Evolutionary conservation across 768 basidiomycete genomes (phyloP).

Genomic region (Mycena galericulata): DNA sequence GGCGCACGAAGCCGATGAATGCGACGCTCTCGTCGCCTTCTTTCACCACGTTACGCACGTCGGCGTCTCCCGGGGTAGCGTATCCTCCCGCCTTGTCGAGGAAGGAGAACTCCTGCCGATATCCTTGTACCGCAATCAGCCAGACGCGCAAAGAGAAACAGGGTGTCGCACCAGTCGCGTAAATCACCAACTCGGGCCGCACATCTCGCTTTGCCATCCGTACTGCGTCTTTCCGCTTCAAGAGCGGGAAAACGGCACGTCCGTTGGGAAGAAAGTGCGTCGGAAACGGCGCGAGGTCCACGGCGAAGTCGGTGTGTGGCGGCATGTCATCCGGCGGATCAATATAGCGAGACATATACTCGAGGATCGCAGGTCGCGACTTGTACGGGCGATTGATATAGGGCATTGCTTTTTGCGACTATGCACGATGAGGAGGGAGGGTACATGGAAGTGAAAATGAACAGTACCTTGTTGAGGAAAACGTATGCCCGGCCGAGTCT

Average conservation of each 20-base stretch:
- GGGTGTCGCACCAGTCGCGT: constrained; percentile 47
- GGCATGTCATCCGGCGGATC: constrained; percentile 65
- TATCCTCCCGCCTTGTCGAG: constrained; percentile 54
- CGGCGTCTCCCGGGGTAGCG: constrained; percentile 53
- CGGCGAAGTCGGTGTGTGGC: constrained; percentile 54
- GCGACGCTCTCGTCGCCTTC: constrained; percentile 59
- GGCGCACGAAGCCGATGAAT: constrained; percentile 69
- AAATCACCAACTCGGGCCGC: constrained; percentile 61
- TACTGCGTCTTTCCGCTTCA: constrained; percentile 55
- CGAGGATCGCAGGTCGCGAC: constrained; percentile 55
- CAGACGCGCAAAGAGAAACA: background rate
- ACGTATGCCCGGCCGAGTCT: constrained; percentile 72
- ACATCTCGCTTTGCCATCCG: constrained; percentile 54
- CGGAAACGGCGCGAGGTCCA: constrained; percentile 72
- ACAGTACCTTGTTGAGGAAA: constrained; percentile 67
- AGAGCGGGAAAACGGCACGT: constrained; percentile 57
- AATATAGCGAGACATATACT: constrained; percentile 64
- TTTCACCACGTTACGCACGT: constrained; percentile 57
- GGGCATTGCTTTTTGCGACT: constrained; percentile 69
- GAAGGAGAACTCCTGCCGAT: constrained; percentile 57
- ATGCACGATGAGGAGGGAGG: background rate
- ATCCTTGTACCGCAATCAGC: constrained; percentile 41
- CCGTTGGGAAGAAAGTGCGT: constrained; percentile 55
- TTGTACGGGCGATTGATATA: constrained; percentile 71
- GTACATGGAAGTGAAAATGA: background rate